phyloP scores from a whole-genome alignment of 2,329 filamentous ascomycete genomes.

The Aspergillus sclerotialis region DNA sequence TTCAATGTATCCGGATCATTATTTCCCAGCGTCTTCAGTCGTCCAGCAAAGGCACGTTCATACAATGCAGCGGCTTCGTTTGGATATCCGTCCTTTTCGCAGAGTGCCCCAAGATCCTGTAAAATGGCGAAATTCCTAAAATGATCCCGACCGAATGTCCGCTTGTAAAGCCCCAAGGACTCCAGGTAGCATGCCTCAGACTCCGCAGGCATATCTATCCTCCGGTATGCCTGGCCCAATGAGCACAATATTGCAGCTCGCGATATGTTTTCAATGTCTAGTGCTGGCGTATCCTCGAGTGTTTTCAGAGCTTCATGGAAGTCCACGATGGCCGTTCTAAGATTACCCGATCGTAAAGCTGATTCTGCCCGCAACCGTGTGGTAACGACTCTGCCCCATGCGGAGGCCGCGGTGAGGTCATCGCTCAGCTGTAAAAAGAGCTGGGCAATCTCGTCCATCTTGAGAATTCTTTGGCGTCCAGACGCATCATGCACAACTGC shows the following conservation, averaged over 20 bases:
- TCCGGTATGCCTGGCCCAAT: constrained; percentile 18
- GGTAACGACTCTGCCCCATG: constrained; percentile 13
- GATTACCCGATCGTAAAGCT: constrained; percentile 15
- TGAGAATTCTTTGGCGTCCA: constrained; percentile 22
- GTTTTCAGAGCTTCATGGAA: constrained; percentile 18
- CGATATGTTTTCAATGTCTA: constrained; percentile 18
- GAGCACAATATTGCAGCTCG: constrained; percentile 20
- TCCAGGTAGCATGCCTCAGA: constrained; percentile 22
- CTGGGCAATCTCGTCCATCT: constrained; percentile 22
- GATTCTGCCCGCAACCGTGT: constrained; percentile 16
- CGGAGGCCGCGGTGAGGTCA: constrained; percentile 12
- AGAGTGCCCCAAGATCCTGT: constrained; percentile 21
- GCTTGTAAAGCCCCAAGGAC: constrained; percentile 20
- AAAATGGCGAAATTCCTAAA: constrained; percentile 20
- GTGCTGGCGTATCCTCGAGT: constrained; percentile 13
- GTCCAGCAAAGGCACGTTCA: constrained; percentile 23
- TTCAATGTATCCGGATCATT: constrained; percentile 24
- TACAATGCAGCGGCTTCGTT: constrained; percentile 23
- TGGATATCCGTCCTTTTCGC: constrained; percentile 22
- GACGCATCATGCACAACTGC: constrained; percentile 22
- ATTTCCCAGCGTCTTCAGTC: constrained; percentile 20
- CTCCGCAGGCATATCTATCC: constrained; percentile 17
- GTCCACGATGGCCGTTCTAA: constrained; percentile 15
- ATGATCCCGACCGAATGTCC: constrained; percentile 20
- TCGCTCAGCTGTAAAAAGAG: constrained; percentile 22